Evolutionary conservation across 257 asterid species (phyloP).

Genomic region (Cruciata laevipes): DNA sequence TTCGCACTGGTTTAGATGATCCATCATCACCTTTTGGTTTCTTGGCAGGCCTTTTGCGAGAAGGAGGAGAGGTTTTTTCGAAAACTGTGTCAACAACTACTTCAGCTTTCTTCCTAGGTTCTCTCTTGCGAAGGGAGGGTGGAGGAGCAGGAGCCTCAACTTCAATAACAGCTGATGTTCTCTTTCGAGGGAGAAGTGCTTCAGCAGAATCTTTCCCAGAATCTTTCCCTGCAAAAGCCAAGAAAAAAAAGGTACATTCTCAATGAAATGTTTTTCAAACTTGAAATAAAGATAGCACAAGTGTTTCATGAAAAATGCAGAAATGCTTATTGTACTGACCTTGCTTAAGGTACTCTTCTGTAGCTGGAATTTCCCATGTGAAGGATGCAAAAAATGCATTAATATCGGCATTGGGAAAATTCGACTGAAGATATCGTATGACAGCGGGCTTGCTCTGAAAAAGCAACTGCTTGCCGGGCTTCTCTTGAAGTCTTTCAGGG

Average conservation of each 20-base stretch:
- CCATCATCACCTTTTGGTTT: not conserved
- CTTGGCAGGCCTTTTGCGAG: not conserved
- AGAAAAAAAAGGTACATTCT: not conserved
- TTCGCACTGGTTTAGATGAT: conserved; percentile 2
- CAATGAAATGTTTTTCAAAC: not conserved
- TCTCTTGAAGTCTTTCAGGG: conserved; percentile 32
- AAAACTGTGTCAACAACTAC: no score
- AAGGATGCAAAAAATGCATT: conserved; percentile 29
- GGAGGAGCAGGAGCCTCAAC: not conserved
- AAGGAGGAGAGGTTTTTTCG: not conserved
- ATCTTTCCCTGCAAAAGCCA: conserved; percentile 7
- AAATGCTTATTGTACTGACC: conserved; percentile 17
- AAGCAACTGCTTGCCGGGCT: conserved; percentile 21
- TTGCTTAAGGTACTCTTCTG: not conserved
- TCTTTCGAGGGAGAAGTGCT: no score
- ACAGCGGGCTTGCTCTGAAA: conserved; percentile 26
- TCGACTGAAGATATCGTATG: conserved; percentile 16
- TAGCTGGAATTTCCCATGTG: conserved; percentile 35
- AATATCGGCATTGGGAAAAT: conserved; percentile 30
- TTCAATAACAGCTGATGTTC: no score
- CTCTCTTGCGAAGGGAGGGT: not conserved
- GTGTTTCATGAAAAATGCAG: not conserved
- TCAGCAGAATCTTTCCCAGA: no score
- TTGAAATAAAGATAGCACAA: not conserved
- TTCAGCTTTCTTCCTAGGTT: not conserved